Percentiles rank a stretch among this genome's conserved stretches.
Evolutionary conservation across 768 basidiomycete species (phyloP).

Genomic region (Agrocybe pediades): DNA sequence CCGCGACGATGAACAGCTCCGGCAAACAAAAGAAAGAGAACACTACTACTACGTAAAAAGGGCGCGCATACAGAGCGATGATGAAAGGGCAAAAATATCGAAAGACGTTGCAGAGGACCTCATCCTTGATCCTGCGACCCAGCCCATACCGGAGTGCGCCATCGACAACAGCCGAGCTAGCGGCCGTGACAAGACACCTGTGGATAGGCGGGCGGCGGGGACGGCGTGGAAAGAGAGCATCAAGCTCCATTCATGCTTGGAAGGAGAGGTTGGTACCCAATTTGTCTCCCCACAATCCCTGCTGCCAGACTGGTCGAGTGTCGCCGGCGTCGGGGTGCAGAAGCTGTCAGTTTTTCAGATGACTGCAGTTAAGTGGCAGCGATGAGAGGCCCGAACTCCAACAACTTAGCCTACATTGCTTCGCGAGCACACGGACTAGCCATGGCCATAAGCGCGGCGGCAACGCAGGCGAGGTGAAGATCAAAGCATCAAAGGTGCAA

Average conservation of each 20-base stretch:
- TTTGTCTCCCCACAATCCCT: slow-evolving; percentile 10
- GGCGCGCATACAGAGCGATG: slow-evolving; percentile 8
- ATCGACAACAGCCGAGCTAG: slow-evolving; percentile 20
- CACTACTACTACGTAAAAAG: slow-evolving; percentile 6
- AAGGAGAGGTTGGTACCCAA: slow-evolving; percentile 6
- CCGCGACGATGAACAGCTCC: slow-evolving; percentile 1
- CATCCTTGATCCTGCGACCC: slow-evolving; percentile 7
- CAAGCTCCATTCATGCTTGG: slow-evolving; percentile 20
- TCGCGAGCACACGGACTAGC: slow-evolving; percentile 26
- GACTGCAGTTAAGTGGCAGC: slow-evolving; percentile 9
- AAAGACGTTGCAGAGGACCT: neutral
- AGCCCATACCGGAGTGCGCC: slow-evolving; percentile 9
- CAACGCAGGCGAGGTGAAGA: slow-evolving; percentile 17
- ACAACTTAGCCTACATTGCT: slow-evolving; percentile 17
- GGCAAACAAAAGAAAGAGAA: slow-evolving; percentile 5
- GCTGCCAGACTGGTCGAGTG: slow-evolving; percentile 3
- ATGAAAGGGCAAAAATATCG: slow-evolving; percentile 9
- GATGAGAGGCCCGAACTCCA: slow-evolving; percentile 12
- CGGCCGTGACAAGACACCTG: slow-evolving; percentile 16
- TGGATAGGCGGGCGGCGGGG: too few species aligned
- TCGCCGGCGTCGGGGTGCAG: neutral
- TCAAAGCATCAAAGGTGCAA: neutral
- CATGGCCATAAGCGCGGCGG: slow-evolving; percentile 24
- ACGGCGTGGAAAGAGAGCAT: slow-evolving; percentile 15
- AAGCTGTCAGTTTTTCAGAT: slow-evolving; percentile 8